phyloP scores from a whole-genome alignment of 2,329 filamentous ascomycete genomes.

The Eutypella sp. region DNA sequence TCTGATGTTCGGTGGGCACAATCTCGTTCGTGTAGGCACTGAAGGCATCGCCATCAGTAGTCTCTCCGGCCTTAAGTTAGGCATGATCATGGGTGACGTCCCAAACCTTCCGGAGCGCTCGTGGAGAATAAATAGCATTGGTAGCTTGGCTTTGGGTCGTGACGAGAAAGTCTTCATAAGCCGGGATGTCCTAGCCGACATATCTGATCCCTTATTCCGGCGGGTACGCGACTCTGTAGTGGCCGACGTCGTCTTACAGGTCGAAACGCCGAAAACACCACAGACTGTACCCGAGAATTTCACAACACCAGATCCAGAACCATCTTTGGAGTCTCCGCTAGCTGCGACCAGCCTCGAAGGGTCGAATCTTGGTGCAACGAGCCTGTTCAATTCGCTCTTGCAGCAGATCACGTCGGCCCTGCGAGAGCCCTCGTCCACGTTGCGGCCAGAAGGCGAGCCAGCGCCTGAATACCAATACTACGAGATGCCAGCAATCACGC shows the following conservation, averaged over 20 bases:
- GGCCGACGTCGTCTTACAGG: constrained; percentile 69
- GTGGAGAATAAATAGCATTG: constrained; percentile 76
- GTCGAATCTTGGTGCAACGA: constrained; percentile 16
- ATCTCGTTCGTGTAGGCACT: constrained; percentile 39
- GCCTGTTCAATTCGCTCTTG: constrained; percentile 35
- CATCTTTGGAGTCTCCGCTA: constrained; percentile 20
- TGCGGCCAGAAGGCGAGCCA: constrained; percentile 29
- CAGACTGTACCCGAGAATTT: constrained; percentile 12
- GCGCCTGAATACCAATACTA: constrained; percentile 33
- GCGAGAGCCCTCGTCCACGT: constrained; percentile 36
- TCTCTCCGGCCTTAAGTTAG: constrained; percentile 56
- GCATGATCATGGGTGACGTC: constrained; percentile 60
- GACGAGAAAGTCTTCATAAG: constrained; percentile 84
- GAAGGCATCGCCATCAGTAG: constrained; percentile 45
- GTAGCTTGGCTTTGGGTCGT: constrained; percentile 73
- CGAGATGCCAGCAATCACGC: constrained; percentile 51
- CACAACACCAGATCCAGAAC: constrained; percentile 22
- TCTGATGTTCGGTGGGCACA: constrained; percentile 41
- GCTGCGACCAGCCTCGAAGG: constrained; percentile 16
- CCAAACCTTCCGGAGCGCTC: constrained; percentile 34
- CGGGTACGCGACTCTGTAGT: constrained; percentile 67
- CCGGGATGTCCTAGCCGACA: constrained; percentile 68
- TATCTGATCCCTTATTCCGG: constrained; percentile 80
- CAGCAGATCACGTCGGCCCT: constrained; percentile 45
- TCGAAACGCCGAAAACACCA: constrained; percentile 19